phyloP scores from a whole-genome alignment of 331 rosid species.

The Spiraea crenata region DNA sequence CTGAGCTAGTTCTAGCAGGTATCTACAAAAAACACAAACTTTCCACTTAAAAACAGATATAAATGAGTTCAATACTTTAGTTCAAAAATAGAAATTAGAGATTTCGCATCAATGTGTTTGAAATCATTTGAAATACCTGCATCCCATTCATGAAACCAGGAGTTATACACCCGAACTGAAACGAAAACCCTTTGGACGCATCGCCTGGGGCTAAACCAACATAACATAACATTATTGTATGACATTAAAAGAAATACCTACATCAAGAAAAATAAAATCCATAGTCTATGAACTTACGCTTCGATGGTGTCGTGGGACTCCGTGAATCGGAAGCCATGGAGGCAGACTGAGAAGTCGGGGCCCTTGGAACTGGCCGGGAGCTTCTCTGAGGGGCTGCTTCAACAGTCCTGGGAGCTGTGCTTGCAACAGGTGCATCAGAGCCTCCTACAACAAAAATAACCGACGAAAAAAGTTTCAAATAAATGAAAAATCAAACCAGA shows the following conservation, averaged over 20 bases:
- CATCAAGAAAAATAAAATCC: neutral
- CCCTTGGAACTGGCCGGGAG: slow-evolving; percentile 52
- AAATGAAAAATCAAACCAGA: slow-evolving; percentile 21
- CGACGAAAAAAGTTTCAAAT: slow-evolving; percentile 6
- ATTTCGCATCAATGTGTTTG: slow-evolving; percentile 12
- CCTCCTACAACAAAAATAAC: slow-evolving; percentile 37
- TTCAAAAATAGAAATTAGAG: slow-evolving; percentile 16
- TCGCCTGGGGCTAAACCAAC: slow-evolving; percentile 54
- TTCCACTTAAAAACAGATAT: neutral
- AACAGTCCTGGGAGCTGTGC: slow-evolving; percentile 51
- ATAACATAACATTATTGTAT: neutral
- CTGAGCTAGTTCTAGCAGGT: slow-evolving; percentile 90
- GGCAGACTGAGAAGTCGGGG: slow-evolving; percentile 58
- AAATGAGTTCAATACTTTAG: neutral
- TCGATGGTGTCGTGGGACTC: slow-evolving; percentile 42
- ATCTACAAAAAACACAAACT: slow-evolving; percentile 48
- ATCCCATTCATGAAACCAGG: slow-evolving; percentile 69
- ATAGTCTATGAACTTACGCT: slow-evolving; percentile 40
- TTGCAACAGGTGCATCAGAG: slow-evolving; percentile 44
- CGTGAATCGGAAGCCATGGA: slow-evolving; percentile 41
- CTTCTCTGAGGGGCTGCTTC: slow-evolving; percentile 58
- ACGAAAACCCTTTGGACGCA: slow-evolving; percentile 51
- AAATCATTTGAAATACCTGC: slow-evolving; percentile 43
- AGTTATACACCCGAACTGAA: slow-evolving; percentile 82
- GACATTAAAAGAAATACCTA: neutral